These are phyloP conservation scores for Talinum fruticosum DNA, from an alignment of 148 eudicot species.

Conservation along the genomic window DNA sequence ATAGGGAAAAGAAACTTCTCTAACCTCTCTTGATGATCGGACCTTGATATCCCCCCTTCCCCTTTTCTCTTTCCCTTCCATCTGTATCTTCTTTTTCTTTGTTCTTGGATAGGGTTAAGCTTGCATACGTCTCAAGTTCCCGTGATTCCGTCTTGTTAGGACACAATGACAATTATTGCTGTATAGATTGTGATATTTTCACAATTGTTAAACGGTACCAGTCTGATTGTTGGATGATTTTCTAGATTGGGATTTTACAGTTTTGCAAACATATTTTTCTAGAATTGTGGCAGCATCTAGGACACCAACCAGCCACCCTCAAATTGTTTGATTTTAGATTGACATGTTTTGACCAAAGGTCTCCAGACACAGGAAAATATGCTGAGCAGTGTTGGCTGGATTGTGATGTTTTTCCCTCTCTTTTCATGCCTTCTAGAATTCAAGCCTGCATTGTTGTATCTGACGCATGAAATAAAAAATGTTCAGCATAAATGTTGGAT, in stretches of 20 bases:
- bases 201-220: neutral
- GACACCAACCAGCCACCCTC: neutral
- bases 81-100: neutral
- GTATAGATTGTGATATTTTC: neutral
- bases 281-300: neutral
- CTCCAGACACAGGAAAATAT: too few relatives aligned
- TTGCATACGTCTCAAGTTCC: neutral
- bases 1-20: slow-evolving; percentile 21
- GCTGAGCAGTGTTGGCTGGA: too few relatives aligned
- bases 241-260: too few relatives aligned
- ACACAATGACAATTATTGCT: neutral
- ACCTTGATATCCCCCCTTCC: neutral
- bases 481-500: too few relatives aligned
- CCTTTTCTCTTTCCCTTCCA: neutral
- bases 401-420: too few relatives aligned
- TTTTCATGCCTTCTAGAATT: too few relatives aligned
- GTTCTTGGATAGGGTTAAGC: neutral
- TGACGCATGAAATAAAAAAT: too few relatives aligned
- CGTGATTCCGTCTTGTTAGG: neutral
- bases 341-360: neutral
- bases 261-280: too few relatives aligned
- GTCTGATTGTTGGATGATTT: neutral
- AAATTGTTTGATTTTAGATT: neutral
- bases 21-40: neutral
- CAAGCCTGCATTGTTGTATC: too few relatives aligned